A percentile compares a stretch with the other conserved stretches of the same genome.
These are phyloP conservation scores for Exophiala spinifera DNA, from an alignment of 2,329 filamentous ascomycete species.

Conservation along the genomic window DNA sequence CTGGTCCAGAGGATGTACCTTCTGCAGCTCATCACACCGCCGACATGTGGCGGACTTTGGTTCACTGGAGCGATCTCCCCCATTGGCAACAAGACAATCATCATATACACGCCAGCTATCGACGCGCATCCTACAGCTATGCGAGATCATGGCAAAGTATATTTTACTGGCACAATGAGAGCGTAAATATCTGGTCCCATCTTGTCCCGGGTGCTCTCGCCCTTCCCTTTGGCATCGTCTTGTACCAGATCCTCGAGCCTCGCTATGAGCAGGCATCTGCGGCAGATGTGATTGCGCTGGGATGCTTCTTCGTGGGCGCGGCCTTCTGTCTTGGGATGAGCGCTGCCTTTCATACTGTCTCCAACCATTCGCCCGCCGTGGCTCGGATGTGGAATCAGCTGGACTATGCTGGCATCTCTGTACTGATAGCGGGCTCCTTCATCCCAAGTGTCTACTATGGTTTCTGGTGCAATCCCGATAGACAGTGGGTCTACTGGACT, in stretches of 20 bases:
- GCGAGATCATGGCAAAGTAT: constrained; percentile 56
- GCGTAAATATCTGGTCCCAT: constrained; percentile 71
- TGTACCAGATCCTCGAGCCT: constrained; percentile 59
- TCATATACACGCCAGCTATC: constrained; percentile 65
- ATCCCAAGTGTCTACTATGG: constrained; percentile 86
- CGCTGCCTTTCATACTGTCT: constrained; percentile 78
- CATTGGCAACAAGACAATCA: constrained; percentile 63
- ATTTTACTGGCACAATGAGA: constrained; percentile 64
- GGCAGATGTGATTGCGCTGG: constrained; percentile 68
- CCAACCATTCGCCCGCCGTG: constrained; percentile 77
- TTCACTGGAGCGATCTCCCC: constrained; percentile 51
- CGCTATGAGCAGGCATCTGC: constrained; percentile 62
- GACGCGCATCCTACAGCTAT: constrained; percentile 61
- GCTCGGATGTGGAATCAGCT: constrained; percentile 85
- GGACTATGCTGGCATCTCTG: constrained; percentile 91
- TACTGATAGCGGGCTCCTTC: constrained; percentile 86
- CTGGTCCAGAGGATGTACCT: too few species aligned
- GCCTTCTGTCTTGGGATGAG: constrained; percentile 74
- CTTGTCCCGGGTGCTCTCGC: constrained; percentile 61
- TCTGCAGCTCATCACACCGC: background rate
- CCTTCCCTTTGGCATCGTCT: constrained; percentile 41
- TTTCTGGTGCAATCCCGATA: constrained; percentile 65
- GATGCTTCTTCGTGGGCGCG: constrained; percentile 75
- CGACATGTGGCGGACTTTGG: constrained; percentile 31
- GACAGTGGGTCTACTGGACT: constrained; percentile 70